Conservation (phyloP, 306 rosid genomes). For the Calophaca sinica region DNA sequence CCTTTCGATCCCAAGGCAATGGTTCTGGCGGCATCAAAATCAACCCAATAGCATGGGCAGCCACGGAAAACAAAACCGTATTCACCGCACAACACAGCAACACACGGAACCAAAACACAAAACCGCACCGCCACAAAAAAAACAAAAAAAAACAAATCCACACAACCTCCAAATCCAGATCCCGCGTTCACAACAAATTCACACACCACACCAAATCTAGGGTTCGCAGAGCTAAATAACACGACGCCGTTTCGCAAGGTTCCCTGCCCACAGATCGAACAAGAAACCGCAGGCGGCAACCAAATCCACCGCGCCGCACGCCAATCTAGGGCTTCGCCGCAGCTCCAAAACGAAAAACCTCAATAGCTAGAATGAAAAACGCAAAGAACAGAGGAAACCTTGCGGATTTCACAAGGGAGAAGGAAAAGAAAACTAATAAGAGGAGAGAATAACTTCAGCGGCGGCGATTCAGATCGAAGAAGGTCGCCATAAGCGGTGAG, state of each 20-base stretch:
- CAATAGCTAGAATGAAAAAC: not conserved
- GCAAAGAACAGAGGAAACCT: not conserved
- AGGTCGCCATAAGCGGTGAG: conserved; percentile 25
- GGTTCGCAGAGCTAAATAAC: conserved; percentile 41
- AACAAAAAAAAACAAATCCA: conserved; percentile 18
- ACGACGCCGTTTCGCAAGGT: not conserved
- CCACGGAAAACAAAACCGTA: conserved; percentile 51
- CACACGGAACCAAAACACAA: not conserved
- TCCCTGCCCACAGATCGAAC: conserved; percentile 53
- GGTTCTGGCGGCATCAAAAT: conserved; percentile 99
- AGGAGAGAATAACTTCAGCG: conserved; percentile 27
- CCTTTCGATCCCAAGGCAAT: conserved; percentile 98
- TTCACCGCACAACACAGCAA: conserved; percentile 26
- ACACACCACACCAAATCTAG: conserved; percentile 49
- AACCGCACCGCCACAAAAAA: conserved; percentile 15
- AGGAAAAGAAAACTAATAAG: not conserved
- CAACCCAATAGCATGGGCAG: conserved; percentile 85
- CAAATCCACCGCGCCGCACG: conserved; percentile 46
- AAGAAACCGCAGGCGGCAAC: conserved; percentile 46
- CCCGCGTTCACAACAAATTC: conserved; percentile 18
- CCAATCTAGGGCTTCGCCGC: conserved; percentile 41
- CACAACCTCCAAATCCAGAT: conserved; percentile 25
- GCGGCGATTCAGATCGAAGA: conserved; percentile 55
- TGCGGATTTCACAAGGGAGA: not conserved
- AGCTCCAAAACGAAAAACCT: conserved; percentile 3